Evolutionary conservation across 148 eudicot species (phyloP).

Genomic region (Drosera capensis): DNA sequence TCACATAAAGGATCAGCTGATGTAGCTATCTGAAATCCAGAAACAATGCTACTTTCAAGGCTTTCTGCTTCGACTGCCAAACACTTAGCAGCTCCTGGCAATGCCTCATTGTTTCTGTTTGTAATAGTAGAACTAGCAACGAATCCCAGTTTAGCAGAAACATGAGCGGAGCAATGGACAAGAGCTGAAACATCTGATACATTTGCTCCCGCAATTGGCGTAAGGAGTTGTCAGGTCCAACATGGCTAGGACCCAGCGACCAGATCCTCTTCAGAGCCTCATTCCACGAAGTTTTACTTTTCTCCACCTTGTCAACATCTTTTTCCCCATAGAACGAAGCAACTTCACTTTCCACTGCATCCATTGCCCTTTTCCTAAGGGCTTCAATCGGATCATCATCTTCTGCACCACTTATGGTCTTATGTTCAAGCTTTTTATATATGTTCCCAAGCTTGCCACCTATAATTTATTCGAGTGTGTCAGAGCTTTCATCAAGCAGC

Average conservation of each 20-base stretch:
- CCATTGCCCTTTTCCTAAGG: constrained; percentile 52
- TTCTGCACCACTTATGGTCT: constrained; percentile 31
- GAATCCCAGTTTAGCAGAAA: constrained; percentile 74
- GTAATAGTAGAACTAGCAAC: constrained; percentile 6
- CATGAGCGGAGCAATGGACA: constrained; percentile 48
- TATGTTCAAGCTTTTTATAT: constrained; percentile 43
- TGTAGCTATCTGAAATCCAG: constrained; percentile 90
- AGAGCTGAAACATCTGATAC: constrained; percentile 28
- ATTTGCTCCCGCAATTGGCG: constrained; percentile 27
- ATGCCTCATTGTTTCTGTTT: constrained; percentile 11
- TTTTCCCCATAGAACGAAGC: constrained; percentile 27
- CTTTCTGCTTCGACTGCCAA: constrained; percentile 45
- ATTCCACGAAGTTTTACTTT: constrained; percentile 40
- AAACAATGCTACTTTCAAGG: constrained; percentile 65
- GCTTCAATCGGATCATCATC: constrained; percentile 60
- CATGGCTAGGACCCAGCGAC: constrained; percentile 83
- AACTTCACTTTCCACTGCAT: constrained; percentile 56
- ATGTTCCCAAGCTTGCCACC: constrained; percentile 57
- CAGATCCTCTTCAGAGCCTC: constrained; percentile 64
- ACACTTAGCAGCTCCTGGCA: constrained; percentile 15
- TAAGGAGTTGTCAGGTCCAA: constrained; percentile 77
- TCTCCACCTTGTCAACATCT: constrained; percentile 42
- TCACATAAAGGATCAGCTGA: constrained; percentile 88
- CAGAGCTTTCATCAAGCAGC: constrained; percentile 74
- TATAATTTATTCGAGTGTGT: constrained; percentile 47